Conservation (phyloP, 169 alveolate species). For the Eimeria tenella region DNA sequence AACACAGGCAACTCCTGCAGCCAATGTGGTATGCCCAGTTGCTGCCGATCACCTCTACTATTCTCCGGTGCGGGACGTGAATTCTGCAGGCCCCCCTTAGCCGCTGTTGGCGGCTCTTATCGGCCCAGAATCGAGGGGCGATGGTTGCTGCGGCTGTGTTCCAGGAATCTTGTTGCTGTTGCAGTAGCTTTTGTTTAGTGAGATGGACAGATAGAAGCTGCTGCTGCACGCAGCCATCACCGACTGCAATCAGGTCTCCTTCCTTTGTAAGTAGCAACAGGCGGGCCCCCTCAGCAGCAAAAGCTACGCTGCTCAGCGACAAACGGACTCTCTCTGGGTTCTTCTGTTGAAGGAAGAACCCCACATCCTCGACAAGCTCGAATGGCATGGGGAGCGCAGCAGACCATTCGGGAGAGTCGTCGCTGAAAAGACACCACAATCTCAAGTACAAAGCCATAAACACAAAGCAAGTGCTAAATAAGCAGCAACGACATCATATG, state of each 20-base stretch:
- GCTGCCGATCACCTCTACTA: slow-evolving; percentile 43
- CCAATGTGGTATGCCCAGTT: background rate
- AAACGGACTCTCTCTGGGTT: background rate
- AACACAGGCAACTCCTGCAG: background rate
- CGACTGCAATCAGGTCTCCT: slow-evolving; percentile 63
- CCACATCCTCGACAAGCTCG: background rate
- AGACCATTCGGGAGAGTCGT: background rate
- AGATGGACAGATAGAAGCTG: background rate
- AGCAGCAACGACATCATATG: background rate
- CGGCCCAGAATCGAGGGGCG: slow-evolving; percentile 76
- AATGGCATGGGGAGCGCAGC: slow-evolving; percentile 7
- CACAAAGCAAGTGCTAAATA: background rate
- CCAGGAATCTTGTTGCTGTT: slow-evolving; percentile 45
- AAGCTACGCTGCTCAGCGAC: background rate
- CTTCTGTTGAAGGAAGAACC: background rate
- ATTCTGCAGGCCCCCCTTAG: slow-evolving; percentile 52
- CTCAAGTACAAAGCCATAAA: background rate
- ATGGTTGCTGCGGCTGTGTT: slow-evolving; percentile 47
- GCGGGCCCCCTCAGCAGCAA: slow-evolving; percentile 72
- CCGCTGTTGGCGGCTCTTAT: slow-evolving; percentile 64
- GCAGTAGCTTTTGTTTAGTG: slow-evolving; percentile 1
- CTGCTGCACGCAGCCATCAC: slow-evolving; percentile 78
- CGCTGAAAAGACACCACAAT: slow-evolving; percentile 38
- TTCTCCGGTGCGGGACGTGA: slow-evolving; percentile 48
- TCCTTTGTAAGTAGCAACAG: slow-evolving; percentile 51